Base-by-base conservation (phyloP, 2,329 filamentous ascomycete genomes). In the Chaetoscypha palmicola region DNA sequence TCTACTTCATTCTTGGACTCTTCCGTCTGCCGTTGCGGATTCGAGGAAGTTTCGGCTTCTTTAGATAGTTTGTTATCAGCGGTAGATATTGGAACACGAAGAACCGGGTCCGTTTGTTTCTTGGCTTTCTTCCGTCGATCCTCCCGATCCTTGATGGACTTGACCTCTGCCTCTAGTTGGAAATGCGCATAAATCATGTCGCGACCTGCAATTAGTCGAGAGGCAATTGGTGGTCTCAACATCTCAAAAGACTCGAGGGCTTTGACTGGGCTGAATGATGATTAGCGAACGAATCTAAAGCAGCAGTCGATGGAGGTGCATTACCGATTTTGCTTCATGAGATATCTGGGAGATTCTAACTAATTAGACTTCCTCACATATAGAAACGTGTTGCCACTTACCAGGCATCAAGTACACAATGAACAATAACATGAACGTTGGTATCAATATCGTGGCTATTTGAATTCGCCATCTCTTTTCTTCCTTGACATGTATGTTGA, bases 111-210 rank as follows among this genome's bases (percentile, higher is more conserved):
- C n/a, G n/a, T 36, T 22, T 9, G 4, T 9, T 36, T 21, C 34
- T 9, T 17, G 8, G 17, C 21, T 8, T 36, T 8, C 14, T 33
- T 17, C 31, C 16, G 16, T 16, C 14, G 19, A n/a, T 38, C 35
- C 22, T 16, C 17, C 12, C 35, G 35, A 4, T 23, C 5, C 4
- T 38, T 38, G 16, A 28, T 40, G 16, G 37, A 40, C 31, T 40
- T 23, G 16, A 22, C 28, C 21, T 40, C 37, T 24, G 31, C 31
- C 31, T 40, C n/a, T 31, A 40, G 19, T 28, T 40, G 37, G 17
- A 40, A 40, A 14, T 40, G 37, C 12, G 24, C 37, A 17, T 40
- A 40, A 16, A 40, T 22, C 16, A 40, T 16, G 16, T 40, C 37
- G 3, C 37, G 37, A 30, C 23, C 37, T 20, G 23, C 37, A 40